Evolutionary conservation across 495 filamentous ascomycete genomes (phyloP).

Genomic region (Parachaetomium inaequale): DNA sequence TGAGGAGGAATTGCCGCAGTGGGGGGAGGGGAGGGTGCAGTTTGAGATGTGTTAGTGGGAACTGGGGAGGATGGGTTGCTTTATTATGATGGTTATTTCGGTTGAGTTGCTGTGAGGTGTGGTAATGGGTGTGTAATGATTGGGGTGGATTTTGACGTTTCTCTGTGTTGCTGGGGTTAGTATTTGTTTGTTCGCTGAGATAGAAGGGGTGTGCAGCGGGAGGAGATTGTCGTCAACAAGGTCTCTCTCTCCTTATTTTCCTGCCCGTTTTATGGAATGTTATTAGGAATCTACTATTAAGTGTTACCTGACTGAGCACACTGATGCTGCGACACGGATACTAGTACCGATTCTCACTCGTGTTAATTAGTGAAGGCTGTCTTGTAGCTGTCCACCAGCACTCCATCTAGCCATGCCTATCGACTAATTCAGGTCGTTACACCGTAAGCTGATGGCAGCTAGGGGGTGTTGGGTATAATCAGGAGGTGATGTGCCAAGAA

Average conservation of each 20-base stretch:
- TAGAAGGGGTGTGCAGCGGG: background rate
- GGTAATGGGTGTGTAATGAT: background rate
- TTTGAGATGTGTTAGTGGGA: conserved; percentile 23
- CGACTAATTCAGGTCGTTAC: too few relatives aligned
- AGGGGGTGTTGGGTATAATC: too few relatives aligned
- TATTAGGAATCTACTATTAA: background rate
- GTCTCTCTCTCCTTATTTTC: background rate
- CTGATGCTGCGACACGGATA: background rate
- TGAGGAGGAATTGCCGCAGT: conserved; percentile 42
- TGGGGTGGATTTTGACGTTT: background rate
- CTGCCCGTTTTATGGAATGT: background rate
- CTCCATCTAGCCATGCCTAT: too few relatives aligned
- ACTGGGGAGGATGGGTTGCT: background rate
- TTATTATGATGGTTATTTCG: background rate
- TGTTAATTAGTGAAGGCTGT: too few relatives aligned
- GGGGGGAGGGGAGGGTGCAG: conserved; percentile 35
- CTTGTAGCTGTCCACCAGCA: too few relatives aligned
- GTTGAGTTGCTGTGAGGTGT: too few relatives aligned
- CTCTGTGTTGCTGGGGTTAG: background rate
- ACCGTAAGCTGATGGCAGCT: too few relatives aligned
- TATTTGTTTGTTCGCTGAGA: background rate
- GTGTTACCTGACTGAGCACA: background rate
- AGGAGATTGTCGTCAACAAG: background rate
- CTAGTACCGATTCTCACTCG: too few relatives aligned
- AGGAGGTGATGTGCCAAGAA: too few relatives aligned